phyloP scores from a whole-genome alignment of 1,284 basidiomycete species.

The Ustilago nuda region DNA sequence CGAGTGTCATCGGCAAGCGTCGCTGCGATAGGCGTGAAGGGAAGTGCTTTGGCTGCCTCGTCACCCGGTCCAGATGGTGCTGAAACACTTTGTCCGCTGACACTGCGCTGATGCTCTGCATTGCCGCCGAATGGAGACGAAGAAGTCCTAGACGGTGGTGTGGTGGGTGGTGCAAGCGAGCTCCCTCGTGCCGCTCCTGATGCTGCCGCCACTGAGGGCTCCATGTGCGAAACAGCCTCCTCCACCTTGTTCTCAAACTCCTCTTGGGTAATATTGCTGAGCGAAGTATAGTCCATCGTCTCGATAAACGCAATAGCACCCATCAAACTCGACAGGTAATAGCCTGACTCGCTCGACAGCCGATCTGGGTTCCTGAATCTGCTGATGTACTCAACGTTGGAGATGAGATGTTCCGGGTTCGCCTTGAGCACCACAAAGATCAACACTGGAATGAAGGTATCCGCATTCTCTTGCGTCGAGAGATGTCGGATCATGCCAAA shows the following conservation, averaged over 20 bases:
- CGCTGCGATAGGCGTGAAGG: constrained; percentile 48
- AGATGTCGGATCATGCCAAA: constrained; percentile 94
- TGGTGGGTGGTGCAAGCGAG: constrained; percentile 19
- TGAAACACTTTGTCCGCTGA: constrained; percentile 45
- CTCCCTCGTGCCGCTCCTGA: constrained; percentile 3
- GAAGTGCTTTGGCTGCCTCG: constrained; percentile 54
- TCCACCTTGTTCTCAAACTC: constrained; percentile 79
- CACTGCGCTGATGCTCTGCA: constrained; percentile 37
- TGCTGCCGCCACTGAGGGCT: constrained; percentile 17
- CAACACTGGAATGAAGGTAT: constrained; percentile 92
- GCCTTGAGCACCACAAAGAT: constrained; percentile 94
- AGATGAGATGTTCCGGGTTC: constrained; percentile 90
- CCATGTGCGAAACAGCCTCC: constrained; percentile 48
- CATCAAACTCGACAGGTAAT: constrained; percentile 89
- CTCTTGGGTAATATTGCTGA: constrained; percentile 90
- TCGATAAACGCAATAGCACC: constrained; percentile 91
- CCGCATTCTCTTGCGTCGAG: constrained; percentile 72
- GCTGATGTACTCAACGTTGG: constrained; percentile 91
- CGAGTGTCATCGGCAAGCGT: constrained; percentile 66
- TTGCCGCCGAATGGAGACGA: constrained; percentile 19
- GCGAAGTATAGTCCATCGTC: constrained; percentile 92
- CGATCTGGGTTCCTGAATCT: constrained; percentile 91
- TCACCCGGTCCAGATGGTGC: constrained; percentile 49
- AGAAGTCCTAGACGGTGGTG: constrained; percentile 29
- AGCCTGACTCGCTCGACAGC: constrained; percentile 92